Evolutionary conservation across 1,139 yeast genomes (phyloP), one percentile per base, ranked within the genome.

Genomic region (Debaryomyces subglobosus): DNA sequence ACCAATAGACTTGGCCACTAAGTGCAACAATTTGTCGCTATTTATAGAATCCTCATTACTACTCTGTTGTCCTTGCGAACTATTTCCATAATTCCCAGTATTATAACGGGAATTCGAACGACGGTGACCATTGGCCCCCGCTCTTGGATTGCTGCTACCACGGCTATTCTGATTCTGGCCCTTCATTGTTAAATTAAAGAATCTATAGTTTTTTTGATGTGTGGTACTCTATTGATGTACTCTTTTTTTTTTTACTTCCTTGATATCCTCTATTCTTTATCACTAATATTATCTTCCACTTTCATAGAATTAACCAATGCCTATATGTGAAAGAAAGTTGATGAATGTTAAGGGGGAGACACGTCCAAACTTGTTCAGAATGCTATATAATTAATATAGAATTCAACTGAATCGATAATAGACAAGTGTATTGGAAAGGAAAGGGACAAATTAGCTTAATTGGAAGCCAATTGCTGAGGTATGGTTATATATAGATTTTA

Each of bases 1-100:
- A 13, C 96, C 90, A 41, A 82, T 63, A 18, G 89, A 71, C 55
- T 79, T 80, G 43, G 79, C 72, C 39, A 83, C 65, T 51, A 84
- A 63, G 55, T 63, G 80, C 37, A 75, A 63, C 51, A 82, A 62
- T 48, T 84, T 73, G 52, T 82, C 84, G 53, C 74, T 71, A 20
- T 54, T 52, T 10, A 37, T 23, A 15, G 47, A 34, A 20, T 52
- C 53, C 24, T 42, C 54, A 37, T 41, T 42, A 18, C 46, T 10
- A 27, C 30, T 10, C 34, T 36, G 43, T 34, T 44, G 30, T 33
- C 25, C 21, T 12, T 38, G 23, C 4, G 36, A 27, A 16, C 36
- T 38, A 30, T 36, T 29, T 9, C 25, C 29, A 27, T 25, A 40
- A 42, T 36, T 43, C 12, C 34, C 24, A 41, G 39, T 43, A 41